phyloP scores from a whole-genome alignment of 2,329 filamentous ascomycete genomes.

The Phaeomoniella chlamydospora region DNA sequence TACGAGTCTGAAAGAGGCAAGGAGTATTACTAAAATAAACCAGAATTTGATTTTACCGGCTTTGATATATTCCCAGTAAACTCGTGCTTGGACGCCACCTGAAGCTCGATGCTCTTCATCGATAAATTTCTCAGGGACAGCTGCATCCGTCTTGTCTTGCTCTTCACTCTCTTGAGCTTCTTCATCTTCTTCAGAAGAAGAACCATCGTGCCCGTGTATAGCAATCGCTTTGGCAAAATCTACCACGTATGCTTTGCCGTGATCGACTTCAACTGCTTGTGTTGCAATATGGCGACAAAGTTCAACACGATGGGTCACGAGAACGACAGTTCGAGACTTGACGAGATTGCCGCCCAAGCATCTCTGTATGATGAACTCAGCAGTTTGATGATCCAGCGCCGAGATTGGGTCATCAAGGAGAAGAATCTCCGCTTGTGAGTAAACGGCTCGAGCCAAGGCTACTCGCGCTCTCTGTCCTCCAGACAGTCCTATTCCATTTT shows the following conservation, averaged over 20 bases:
- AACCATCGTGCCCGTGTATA: slow-evolving; percentile 21
- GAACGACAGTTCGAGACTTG: slow-evolving; percentile 36
- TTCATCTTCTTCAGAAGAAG: slow-evolving; percentile 20
- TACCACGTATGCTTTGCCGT: slow-evolving; percentile 36
- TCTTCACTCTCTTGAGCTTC: slow-evolving; percentile 9
- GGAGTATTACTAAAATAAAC: slow-evolving; percentile 47
- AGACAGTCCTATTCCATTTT: slow-evolving; percentile 47
- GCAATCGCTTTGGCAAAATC: slow-evolving; percentile 31
- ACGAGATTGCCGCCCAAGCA: slow-evolving; percentile 41
- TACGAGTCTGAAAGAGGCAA: slow-evolving; percentile 48
- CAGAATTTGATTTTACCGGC: slow-evolving; percentile 66
- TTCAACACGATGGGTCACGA: slow-evolving; percentile 54
- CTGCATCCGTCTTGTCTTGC: slow-evolving; percentile 31
- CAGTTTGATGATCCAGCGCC: slow-evolving; percentile 49
- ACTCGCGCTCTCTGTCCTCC: slow-evolving; percentile 48
- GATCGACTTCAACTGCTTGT: slow-evolving; percentile 56
- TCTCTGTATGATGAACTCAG: slow-evolving; percentile 43
- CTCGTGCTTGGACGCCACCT: slow-evolving; percentile 57
- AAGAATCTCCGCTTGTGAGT: slow-evolving; percentile 38
- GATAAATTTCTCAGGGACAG: slow-evolving; percentile 59
- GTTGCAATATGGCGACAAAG: slow-evolving; percentile 59
- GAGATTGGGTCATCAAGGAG: slow-evolving; percentile 47
- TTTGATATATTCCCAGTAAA: slow-evolving; percentile 78
- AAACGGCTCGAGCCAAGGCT: slow-evolving; percentile 45
- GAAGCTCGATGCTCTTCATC: slow-evolving; percentile 62